Conservation (phyloP, 768 basidiomycete genomes). For the Harrya chromipes region DNA sequence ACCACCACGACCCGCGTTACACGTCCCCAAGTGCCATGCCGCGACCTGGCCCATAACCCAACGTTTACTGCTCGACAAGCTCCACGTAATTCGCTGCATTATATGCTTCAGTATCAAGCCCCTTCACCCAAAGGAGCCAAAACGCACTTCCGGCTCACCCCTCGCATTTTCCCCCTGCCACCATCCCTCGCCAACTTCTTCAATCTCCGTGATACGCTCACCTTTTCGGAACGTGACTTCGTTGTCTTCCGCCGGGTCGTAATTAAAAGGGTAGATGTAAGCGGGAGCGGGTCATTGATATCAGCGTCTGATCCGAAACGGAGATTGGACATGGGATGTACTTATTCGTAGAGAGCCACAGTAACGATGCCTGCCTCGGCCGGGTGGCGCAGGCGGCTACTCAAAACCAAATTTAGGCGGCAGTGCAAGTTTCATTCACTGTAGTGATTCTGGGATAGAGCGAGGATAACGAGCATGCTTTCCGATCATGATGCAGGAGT, state of each 20-base stretch:
- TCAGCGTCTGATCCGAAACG: no score
- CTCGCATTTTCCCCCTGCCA: slow-evolving; percentile 66
- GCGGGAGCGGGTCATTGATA: neutral
- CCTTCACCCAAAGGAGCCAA: neutral
- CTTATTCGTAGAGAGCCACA: slow-evolving; percentile 70
- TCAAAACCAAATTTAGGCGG: neutral
- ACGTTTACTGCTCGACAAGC: slow-evolving; percentile 4
- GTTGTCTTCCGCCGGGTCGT: slow-evolving; percentile 89
- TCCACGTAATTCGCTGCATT: slow-evolving; percentile 21
- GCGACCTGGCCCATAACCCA: no score
- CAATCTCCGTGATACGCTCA: slow-evolving; percentile 74
- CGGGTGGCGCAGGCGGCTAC: slow-evolving; percentile 41
- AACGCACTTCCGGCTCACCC: slow-evolving; percentile 58
- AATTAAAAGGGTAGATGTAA: slow-evolving; percentile 53
- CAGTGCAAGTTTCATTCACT: no score
- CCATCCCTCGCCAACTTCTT: slow-evolving; percentile 85
- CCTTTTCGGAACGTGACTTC: slow-evolving; percentile 85
- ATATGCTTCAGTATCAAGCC: no score
- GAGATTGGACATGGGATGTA: slow-evolving; percentile 10
- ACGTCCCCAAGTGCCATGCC: neutral
- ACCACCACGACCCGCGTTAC: no score
- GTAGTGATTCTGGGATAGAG: no score
- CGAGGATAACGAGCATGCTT: no score
- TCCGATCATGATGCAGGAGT: no score
- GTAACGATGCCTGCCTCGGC: slow-evolving; percentile 62